Evolutionary conservation across 163 green algal species (phyloP).

Genomic region (Volvox carteri): DNA sequence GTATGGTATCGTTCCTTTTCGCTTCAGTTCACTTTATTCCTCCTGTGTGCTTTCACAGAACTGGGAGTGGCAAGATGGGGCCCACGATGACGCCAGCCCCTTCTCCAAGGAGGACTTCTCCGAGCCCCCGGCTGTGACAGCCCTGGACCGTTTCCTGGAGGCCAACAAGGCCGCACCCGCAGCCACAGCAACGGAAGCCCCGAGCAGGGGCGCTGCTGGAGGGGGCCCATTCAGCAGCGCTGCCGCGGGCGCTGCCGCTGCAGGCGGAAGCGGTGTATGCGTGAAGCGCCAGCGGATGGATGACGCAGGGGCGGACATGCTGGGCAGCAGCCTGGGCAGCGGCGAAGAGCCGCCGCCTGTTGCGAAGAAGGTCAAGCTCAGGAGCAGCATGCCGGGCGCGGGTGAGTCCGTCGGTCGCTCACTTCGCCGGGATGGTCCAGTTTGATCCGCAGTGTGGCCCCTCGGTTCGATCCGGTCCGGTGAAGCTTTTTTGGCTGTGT

Average conservation of each 20-base stretch:
- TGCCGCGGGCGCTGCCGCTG: background rate
- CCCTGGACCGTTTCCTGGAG: slow-evolving; percentile 16
- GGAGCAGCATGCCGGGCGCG: background rate
- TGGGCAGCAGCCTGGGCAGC: background rate
- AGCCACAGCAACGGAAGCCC: background rate
- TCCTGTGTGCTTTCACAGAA: background rate
- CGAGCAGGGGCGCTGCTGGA: background rate
- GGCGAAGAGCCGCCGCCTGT: slow-evolving; percentile 4
- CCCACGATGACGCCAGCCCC: background rate
- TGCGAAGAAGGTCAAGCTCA: slow-evolving; percentile 15
- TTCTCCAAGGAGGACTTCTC: slow-evolving; percentile 4
- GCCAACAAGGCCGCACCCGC: background rate
- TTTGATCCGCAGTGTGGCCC: too few relatives aligned
- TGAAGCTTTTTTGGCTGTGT: too few relatives aligned
- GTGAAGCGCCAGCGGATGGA: slow-evolving; percentile 10
- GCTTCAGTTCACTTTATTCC: background rate
- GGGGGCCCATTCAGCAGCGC: too few relatives aligned
- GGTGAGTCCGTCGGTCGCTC: too few relatives aligned
- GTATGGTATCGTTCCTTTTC: background rate
- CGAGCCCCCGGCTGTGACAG: background rate
- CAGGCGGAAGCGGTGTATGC: background rate
- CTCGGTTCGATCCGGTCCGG: too few relatives aligned
- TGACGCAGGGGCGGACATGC: background rate
- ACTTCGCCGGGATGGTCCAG: too few relatives aligned
- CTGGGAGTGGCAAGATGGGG: slow-evolving; percentile 24